Conservation (phyloP, 2,329 filamentous ascomycete genomes). For the Verticillium tricorpus region DNA sequence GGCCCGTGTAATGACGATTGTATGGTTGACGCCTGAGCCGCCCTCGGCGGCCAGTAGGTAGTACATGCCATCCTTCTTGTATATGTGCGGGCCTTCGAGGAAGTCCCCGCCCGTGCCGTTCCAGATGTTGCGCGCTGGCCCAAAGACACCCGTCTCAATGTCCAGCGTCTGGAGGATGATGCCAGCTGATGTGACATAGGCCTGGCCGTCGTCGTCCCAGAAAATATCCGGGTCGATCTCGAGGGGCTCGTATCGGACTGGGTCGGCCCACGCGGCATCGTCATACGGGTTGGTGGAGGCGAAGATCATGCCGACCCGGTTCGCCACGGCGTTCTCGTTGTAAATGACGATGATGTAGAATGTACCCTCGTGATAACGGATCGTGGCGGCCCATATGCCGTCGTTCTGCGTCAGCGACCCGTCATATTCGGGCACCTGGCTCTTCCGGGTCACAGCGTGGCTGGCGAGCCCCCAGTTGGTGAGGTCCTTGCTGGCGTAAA, state of each 20-base stretch:
- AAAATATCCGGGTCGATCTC: constrained; percentile 41
- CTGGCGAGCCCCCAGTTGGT: constrained; percentile 41
- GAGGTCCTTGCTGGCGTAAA: constrained; percentile 47
- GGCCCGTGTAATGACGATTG: constrained; percentile 37
- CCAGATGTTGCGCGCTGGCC: constrained; percentile 24
- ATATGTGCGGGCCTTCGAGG: constrained; percentile 50
- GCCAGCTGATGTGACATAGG: constrained; percentile 25
- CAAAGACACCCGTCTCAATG: constrained; percentile 26
- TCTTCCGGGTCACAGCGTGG: constrained; percentile 33
- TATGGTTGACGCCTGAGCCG: constrained; percentile 36
- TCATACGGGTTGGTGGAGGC: constrained; percentile 11
- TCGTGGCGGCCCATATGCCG: constrained; percentile 43
- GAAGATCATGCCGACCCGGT: constrained; percentile 8
- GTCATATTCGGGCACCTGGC: constrained; percentile 32
- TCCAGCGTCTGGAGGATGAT: constrained; percentile 26
- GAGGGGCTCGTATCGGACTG: constrained; percentile 25
- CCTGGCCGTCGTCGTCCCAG: constrained; percentile 47
- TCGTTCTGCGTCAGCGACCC: constrained; percentile 19
- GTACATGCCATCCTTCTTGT: constrained; percentile 44
- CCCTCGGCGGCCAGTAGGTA: constrained; percentile 51
- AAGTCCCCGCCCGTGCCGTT: constrained; percentile 38
- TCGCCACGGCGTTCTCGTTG: not conserved
- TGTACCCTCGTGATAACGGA: constrained; percentile 34
- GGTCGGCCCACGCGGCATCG: constrained; percentile 19
- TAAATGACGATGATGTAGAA: constrained; percentile 40